These are phyloP conservation scores for Solanum dulcamara DNA, from an alignment of 257 asterid species.

Conservation along the genomic window DNA sequence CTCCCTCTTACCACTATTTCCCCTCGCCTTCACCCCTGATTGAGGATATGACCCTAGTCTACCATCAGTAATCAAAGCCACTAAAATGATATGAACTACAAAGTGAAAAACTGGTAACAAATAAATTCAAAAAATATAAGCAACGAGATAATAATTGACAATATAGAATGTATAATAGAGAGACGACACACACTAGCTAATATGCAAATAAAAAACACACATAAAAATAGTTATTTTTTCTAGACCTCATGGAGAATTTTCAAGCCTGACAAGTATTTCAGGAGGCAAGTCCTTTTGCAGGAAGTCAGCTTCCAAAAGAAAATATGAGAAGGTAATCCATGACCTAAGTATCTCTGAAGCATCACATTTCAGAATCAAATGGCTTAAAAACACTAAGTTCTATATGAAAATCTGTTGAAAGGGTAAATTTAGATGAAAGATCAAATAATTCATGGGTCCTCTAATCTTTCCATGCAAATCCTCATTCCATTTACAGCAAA, in stretches of 20 bases:
- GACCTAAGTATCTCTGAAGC: background rate
- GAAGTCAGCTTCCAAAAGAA: background rate
- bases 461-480: background rate
- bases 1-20: too few relatives aligned
- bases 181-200: too few relatives aligned
- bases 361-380: background rate
- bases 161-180: too few relatives aligned
- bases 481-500: background rate
- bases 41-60: too few relatives aligned
- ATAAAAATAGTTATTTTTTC: background rate
- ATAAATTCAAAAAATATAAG: too few relatives aligned
- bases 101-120: too few relatives aligned
- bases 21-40: too few relatives aligned
- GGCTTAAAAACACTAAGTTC: background rate
- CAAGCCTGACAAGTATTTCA: background rate
- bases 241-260: background rate
- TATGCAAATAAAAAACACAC: too few relatives aligned
- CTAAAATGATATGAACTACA: too few relatives aligned
- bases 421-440: background rate
- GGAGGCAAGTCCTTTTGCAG: background rate
- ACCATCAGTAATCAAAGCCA: too few relatives aligned
- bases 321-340: background rate
- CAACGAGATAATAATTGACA: too few relatives aligned
- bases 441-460: background rate
- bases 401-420: background rate